Percentiles rank a stretch among this genome's conserved stretches.
These are phyloP conservation scores for Fusarium goolgardi DNA, from an alignment of 2,329 filamentous ascomycete genomes.

Conservation along the genomic window DNA sequence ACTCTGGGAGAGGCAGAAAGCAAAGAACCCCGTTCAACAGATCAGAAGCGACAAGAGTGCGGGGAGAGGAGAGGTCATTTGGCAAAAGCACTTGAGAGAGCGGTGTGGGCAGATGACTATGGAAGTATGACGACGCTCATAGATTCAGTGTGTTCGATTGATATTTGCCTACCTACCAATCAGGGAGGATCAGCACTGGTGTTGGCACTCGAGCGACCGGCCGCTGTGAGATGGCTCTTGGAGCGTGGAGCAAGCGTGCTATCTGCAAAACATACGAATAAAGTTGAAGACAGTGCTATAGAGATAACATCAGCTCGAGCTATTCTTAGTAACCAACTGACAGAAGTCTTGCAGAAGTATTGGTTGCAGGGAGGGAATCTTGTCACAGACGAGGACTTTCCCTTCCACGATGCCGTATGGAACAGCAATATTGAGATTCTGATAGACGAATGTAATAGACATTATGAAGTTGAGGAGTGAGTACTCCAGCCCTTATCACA, in stretches of 20 bases:
- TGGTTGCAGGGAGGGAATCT: neutral
- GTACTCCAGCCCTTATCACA: neutral
- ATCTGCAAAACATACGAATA: neutral
- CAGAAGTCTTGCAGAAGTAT: neutral
- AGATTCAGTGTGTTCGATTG: neutral
- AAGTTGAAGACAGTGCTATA: neutral
- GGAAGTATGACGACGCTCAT: neutral
- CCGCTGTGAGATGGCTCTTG: neutral
- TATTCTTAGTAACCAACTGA: neutral
- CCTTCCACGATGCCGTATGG: neutral
- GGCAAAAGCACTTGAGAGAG: neutral
- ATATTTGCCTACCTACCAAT: neutral
- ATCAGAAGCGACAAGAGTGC: neutral
- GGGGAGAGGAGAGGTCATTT: accelerated
- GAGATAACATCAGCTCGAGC: neutral
- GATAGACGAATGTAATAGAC: neutral
- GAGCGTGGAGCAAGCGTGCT: neutral
- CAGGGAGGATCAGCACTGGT: neutral
- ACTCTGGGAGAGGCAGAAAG: neutral
- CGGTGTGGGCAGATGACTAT: neutral
- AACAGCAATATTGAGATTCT: neutral
- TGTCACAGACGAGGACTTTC: neutral
- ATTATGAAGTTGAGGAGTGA: neutral
- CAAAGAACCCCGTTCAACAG: neutral
- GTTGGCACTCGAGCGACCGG: neutral